Evolutionary conservation across 345 rosid species (phyloP).

Genomic region (Stellera chamaejasme): DNA sequence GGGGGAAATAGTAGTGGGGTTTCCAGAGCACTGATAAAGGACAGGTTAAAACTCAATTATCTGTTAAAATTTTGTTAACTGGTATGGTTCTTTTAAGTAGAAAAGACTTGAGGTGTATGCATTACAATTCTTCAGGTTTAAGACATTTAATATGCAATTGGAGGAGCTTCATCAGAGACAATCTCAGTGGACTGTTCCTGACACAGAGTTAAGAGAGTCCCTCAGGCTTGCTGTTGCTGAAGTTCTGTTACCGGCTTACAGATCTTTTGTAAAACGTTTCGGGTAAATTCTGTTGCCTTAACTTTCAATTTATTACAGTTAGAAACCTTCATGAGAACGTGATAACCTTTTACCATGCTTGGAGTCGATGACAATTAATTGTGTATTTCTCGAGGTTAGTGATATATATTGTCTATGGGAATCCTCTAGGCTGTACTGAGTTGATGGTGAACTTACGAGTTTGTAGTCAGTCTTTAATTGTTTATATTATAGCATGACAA

Average conservation of each 20-base stretch:
- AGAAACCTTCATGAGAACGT: no score
- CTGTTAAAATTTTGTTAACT: background rate
- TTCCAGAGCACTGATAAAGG: conserved; percentile 83
- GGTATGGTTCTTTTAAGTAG: background rate
- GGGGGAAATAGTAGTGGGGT: conserved; percentile 88
- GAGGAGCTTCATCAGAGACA: conserved; percentile 98
- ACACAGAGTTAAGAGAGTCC: conserved; percentile 91
- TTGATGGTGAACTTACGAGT: no score
- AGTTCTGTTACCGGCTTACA: conserved; percentile 91
- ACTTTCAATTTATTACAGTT: no score
- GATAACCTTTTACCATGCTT: no score
- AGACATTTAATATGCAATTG: conserved; percentile 77
- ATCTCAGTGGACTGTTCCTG: conserved; percentile 97
- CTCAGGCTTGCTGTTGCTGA: conserved; percentile 98
- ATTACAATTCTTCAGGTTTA: conserved; percentile 45
- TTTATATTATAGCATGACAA: no score
- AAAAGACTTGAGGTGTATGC: background rate
- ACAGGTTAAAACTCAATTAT: conserved; percentile 38
- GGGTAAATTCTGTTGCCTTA: conserved; percentile 38
- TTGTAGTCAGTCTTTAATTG: no score
- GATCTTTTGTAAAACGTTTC: conserved; percentile 81
- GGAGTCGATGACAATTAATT: no score
- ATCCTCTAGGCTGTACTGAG: no score
- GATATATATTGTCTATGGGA: no score
- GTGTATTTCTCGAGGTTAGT: no score